phyloP scores from a whole-genome alignment of 257 asterid species.

The Marsdenia floribunda region DNA sequence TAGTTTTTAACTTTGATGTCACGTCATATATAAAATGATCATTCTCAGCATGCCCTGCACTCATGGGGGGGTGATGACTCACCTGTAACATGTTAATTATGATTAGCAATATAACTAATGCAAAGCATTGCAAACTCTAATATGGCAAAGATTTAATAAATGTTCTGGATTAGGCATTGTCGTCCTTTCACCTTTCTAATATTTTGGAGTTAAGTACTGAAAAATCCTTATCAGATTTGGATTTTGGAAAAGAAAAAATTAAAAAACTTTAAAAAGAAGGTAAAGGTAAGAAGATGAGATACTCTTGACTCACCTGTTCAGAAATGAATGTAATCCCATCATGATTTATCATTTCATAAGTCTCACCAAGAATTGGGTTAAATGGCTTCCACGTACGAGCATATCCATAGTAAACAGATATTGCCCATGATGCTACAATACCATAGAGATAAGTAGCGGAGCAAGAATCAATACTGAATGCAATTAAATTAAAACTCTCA shows the following conservation, averaged over 20 bases:
- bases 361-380: conserved; percentile 97
- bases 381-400: conserved; percentile 99
- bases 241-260: neutral
- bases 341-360: conserved; percentile 88
- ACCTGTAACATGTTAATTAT: conserved; percentile 24
- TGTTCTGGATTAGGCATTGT: neutral
- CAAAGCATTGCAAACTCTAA: neutral
- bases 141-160: neutral
- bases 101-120: neutral
- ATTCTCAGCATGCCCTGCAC: conserved; percentile 97
- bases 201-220: neutral
- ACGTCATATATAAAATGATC: conserved; percentile 83
- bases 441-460: neutral
- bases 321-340: conserved; percentile 76
- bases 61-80: conserved; percentile 95
- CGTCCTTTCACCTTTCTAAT: neutral
- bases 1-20: conserved; percentile 87
- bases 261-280: neutral
- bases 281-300: conserved; percentile 3
- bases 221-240: neutral
- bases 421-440: conserved; percentile 87
- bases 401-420: conserved; percentile 82
- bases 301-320: conserved; percentile 60
- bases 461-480: neutral
- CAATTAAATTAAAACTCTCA: neutral